phyloP scores from a whole-genome alignment of 495 filamentous ascomycete genomes.

The Podospora australis region DNA sequence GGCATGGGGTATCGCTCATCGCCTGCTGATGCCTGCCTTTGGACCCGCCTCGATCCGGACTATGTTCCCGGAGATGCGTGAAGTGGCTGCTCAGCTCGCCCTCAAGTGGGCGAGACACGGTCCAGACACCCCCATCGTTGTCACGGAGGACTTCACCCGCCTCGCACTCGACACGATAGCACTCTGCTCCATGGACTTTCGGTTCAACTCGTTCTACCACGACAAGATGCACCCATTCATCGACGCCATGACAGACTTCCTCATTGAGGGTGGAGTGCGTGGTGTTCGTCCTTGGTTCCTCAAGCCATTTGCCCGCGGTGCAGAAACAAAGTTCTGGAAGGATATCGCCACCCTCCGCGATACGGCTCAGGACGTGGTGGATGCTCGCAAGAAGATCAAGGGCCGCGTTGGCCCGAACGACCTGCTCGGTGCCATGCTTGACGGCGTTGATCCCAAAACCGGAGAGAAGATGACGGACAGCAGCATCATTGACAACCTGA shows the following conservation, averaged over 20 bases:
- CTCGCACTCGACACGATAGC: constrained; percentile 60
- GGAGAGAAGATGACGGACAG: constrained; percentile 55
- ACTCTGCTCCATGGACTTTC: constrained; percentile 56
- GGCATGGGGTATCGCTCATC: constrained; percentile 59
- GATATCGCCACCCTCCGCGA: constrained; percentile 53
- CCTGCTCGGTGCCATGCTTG: constrained; percentile 63
- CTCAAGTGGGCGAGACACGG: constrained; percentile 62
- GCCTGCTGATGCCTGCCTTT: constrained; percentile 55
- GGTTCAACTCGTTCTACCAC: constrained; percentile 62
- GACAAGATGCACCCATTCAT: constrained; percentile 62
- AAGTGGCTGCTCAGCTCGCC: constrained; percentile 54
- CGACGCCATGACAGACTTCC: constrained; percentile 53
- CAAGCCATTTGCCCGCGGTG: constrained; percentile 43
- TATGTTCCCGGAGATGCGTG: constrained; percentile 62
- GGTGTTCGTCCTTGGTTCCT: constrained; percentile 44
- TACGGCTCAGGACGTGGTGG: constrained; percentile 53
- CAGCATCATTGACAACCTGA: constrained; percentile 64
- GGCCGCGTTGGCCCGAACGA: constrained; percentile 66
- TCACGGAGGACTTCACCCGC: constrained; percentile 57
- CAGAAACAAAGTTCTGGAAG: constrained; percentile 49
- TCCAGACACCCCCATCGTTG: constrained; percentile 40
- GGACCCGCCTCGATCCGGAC: constrained; percentile 52
- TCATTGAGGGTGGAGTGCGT: constrained; percentile 50
- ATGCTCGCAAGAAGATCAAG: constrained; percentile 48
- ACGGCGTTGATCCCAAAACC: constrained; percentile 60